phyloP scores from a whole-genome alignment of 768 basidiomycete genomes.

The Mrakia frigida region DNA sequence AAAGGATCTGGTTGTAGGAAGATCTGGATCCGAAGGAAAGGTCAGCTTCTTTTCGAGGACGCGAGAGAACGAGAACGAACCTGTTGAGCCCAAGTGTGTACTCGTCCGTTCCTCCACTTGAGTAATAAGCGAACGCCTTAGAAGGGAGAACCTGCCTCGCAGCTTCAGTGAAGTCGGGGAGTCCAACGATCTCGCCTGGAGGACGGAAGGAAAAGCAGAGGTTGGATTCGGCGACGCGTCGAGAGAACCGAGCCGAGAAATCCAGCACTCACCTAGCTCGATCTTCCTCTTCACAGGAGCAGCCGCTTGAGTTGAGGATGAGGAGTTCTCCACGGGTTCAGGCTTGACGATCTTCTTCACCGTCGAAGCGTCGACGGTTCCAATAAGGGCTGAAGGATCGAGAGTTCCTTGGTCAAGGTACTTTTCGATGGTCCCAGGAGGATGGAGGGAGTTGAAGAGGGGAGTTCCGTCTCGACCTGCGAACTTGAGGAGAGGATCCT shows the following conservation, averaged over 20 bases:
- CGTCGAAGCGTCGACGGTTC: constrained; percentile 40
- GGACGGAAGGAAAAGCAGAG: too few species aligned
- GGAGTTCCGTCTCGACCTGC: constrained; percentile 42
- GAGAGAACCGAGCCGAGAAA: too few species aligned
- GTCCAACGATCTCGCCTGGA: constrained; percentile 39
- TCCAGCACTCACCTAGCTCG: constrained; percentile 31
- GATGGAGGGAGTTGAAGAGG: constrained; percentile 30
- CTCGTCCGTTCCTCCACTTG: constrained; percentile 43
- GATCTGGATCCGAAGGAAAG: constrained; percentile 35
- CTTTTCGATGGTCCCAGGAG: constrained; percentile 43
- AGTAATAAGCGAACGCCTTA: constrained; percentile 45
- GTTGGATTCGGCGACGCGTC: too few species aligned
- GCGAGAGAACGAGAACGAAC: constrained; percentile 33
- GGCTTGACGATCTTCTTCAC: constrained; percentile 35
- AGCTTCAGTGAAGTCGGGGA: constrained; percentile 44
- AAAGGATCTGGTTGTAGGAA: constrained; percentile 42
- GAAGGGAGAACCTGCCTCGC: constrained; percentile 38
- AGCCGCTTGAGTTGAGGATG: constrained; percentile 20
- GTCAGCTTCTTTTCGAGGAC: not conserved
- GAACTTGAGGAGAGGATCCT: constrained; percentile 37
- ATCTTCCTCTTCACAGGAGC: constrained; percentile 37
- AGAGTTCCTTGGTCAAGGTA: constrained; percentile 27
- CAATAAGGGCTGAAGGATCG: constrained; percentile 34
- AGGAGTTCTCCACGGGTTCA: not conserved
- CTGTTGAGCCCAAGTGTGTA: constrained; percentile 34